Evolutionary conservation across 352 stramenopile species (phyloP), one percentile per base, ranked within the genome.

Genomic region (Phytophthora capsici): DNA sequence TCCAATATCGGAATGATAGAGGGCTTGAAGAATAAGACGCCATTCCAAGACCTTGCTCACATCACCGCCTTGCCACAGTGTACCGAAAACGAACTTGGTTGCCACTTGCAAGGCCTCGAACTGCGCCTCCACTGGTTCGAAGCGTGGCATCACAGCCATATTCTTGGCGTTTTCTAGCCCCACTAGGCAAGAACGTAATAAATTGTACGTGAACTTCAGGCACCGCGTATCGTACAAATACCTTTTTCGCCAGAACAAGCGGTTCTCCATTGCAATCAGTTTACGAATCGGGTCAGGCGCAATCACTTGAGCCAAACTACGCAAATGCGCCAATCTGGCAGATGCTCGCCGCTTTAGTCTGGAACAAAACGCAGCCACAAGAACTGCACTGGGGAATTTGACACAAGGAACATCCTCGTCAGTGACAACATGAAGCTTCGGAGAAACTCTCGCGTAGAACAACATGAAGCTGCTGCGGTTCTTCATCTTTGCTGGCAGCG

Each of bases 381-480:
- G 25, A 4, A 78, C 65, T 65, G 40, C 48, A 23, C 53, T 58
- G 12, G 51, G 46, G 14, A 82, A 73, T 10, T 43, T 73, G 6
- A 68, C 16, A 55, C 59, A 68, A 26, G 79, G 14, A 54, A 48
- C 25, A 47, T 73, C 53, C 17, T 70, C 48, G 19, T 53, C 19
- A 12, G 19, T 46, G 44, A 75, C 55, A 8, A 75, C 26, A 12
- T 45, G 61, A 6, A 93, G 46, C 20, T 77, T 75, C 1, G 85
- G 71, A 30, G 75, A 72, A 19, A 77, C 75, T 26, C 86, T 83
- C 10, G 86, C 76, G 55, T 96, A 96, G 40, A 95, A 83, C 7
- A 96, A 71, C 87, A 96, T 95, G 38, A 96, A 96, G 55, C 86
- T 94, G 53, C 87, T 96, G 32, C 86, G 80, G 25, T 79, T 95